phyloP scores from a whole-genome alignment of 805 yeast genomes.

The Yamadazyma akitaensis region DNA sequence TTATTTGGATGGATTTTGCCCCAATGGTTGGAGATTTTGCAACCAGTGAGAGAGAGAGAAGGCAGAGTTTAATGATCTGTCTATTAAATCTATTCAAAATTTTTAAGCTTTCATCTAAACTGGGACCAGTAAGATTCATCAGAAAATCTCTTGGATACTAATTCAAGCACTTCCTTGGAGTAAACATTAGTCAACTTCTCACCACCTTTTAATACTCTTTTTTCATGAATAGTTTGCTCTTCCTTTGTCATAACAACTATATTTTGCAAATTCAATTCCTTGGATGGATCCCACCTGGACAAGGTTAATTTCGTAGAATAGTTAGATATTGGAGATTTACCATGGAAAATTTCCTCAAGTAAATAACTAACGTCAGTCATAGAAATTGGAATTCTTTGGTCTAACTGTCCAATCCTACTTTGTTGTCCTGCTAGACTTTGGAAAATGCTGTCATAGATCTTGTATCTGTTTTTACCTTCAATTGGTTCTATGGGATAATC shows the following conservation, averaged over 20 bases:
- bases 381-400: conserved; percentile 74
- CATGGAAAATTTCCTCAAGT: conserved; percentile 88
- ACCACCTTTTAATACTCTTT: conserved; percentile 66
- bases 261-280: conserved; percentile 68
- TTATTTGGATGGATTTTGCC: neutral
- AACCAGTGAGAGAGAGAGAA: no score
- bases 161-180: conserved; percentile 50
- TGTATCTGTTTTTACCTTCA: conserved; percentile 84
- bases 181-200: conserved; percentile 63
- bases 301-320: conserved; percentile 76
- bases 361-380: conserved; percentile 74
- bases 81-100: neutral
- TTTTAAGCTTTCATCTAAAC: conserved; percentile 26
- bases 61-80: neutral
- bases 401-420: conserved; percentile 66
- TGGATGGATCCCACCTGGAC: conserved; percentile 77
- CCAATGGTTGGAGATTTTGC: neutral
- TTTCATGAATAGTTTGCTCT: conserved; percentile 80
- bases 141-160: conserved; percentile 59
- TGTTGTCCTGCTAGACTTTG: conserved; percentile 87
- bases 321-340: conserved; percentile 85
- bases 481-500: conserved; percentile 91
- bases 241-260: conserved; percentile 85
- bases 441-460: conserved; percentile 77
- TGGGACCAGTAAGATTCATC: conserved; percentile 74